Evolutionary conservation across 169 alveolate genomes (phyloP), one percentile per base, ranked within the genome.

Genomic region (Plasmodium gonderi): DNA sequence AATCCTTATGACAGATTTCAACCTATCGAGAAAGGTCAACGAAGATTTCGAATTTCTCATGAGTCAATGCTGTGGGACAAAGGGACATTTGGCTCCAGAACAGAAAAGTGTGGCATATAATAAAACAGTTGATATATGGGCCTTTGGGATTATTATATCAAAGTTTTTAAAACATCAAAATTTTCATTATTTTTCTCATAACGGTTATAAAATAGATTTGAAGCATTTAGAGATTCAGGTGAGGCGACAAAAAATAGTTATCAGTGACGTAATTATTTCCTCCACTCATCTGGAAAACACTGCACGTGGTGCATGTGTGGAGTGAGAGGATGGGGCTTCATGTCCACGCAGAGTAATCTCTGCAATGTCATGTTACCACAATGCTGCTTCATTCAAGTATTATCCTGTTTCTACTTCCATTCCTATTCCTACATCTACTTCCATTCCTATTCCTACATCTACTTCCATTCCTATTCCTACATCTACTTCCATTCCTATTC

Each of bases 31-130:
- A 42, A 82, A 82, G 40, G 81, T 82, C 17, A 47, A 82, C 36
- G 49, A 69, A 69, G 81, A 82, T 12, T 82, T 82, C 26, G 82
- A 82, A 33, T 82, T 36, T 40, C 47, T 82, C 3, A 82, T 82
- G 92, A 82, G 92, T 69, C 92, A 82, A 33, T 82, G 92, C 14
- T 82, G 92, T 31, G 92, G 92, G n/a, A 82, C 92, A 7, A 68
- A 45, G 64, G 92, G 92, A 0, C 92, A 82, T 75, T 82, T 82
- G 44, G 92, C 92, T 3, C 92, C 92, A 11, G 92, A 82, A 75
- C 92, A 82, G 42, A 82, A 82, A 82, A 82, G 92, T 54, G 83
- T 82, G 20, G 49, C 42, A 1, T 82, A 82, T 40, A 68, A 69
- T 33, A 40, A 38, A 29, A 82, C 47, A 2, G 81, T 82, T 8